Evolutionary conservation across 2,329 filamentous ascomycete genomes (phyloP).

Genomic region (Colletotrichum sp.): DNA sequence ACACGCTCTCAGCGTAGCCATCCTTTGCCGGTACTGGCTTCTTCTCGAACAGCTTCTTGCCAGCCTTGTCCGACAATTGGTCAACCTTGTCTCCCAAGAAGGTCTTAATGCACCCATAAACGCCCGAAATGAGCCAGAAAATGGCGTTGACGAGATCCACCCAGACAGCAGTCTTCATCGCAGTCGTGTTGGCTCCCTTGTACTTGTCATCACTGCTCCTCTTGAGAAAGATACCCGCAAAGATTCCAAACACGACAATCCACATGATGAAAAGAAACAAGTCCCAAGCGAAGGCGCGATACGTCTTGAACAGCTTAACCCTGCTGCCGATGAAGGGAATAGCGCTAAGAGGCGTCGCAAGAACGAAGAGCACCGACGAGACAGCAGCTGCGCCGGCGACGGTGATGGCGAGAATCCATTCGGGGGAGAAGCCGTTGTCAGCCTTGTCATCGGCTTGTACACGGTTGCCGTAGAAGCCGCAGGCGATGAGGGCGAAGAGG

Average conservation of each 20-base stretch:
- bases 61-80: slow-evolving; percentile 39
- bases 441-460: slow-evolving; percentile 49
- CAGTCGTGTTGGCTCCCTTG: slow-evolving; percentile 44
- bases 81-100: slow-evolving; percentile 47
- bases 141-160: slow-evolving; percentile 71
- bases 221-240: slow-evolving; percentile 72
- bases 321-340: slow-evolving; percentile 36
- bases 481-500: slow-evolving; percentile 70
- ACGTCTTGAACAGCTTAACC: slow-evolving; percentile 40
- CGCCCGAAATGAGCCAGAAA: slow-evolving; percentile 63
- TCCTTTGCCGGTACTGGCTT: slow-evolving; percentile 21
- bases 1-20: slow-evolving; percentile 35
- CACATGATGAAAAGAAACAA: slow-evolving; percentile 53
- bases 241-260: slow-evolving; percentile 74
- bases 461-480: slow-evolving; percentile 71
- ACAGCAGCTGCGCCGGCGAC: slow-evolving; percentile 59
- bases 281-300: slow-evolving; percentile 51
- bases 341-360: slow-evolving; percentile 38
- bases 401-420: slow-evolving; percentile 70
- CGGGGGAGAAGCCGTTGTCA: slow-evolving; percentile 48
- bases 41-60: slow-evolving; percentile 41
- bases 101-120: slow-evolving; percentile 45
- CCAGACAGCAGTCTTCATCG: slow-evolving; percentile 77
- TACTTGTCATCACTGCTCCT: slow-evolving; percentile 57
- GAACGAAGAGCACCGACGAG: slow-evolving; percentile 51